phyloP scores from a whole-genome alignment of 352 stramenopile genomes.

The Thalassiosira exigua region DNA sequence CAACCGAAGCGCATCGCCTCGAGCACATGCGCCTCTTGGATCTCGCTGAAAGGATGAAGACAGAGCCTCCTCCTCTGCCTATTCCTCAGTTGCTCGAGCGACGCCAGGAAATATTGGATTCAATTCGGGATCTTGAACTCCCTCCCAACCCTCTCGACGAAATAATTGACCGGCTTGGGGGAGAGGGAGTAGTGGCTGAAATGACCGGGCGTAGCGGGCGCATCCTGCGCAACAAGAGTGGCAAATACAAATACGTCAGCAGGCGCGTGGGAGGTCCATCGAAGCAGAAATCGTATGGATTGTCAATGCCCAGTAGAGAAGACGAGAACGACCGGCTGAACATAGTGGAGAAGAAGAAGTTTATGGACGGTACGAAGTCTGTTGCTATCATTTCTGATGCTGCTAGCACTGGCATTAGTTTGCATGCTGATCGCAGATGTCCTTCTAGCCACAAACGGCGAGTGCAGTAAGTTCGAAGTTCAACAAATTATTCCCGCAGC shows the following conservation, averaged over 20 bases:
- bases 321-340: conserved; percentile 78
- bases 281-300: conserved; percentile 45
- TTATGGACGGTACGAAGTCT: conserved; percentile 85
- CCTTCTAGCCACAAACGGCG: conserved; percentile 64
- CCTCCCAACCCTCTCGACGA: conserved; percentile 81
- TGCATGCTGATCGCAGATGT: conserved; percentile 78
- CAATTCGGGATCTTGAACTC: conserved; percentile 54
- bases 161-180: conserved; percentile 84
- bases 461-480: too few relatives aligned
- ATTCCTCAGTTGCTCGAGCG: conserved; percentile 51
- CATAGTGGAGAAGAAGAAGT: conserved; percentile 78
- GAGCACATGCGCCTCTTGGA: conserved; percentile 38
- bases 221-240: conserved; percentile 45
- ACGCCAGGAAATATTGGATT: conserved; percentile 57
- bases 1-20: conserved; percentile 33
- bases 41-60: conserved; percentile 39
- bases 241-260: conserved; percentile 57
- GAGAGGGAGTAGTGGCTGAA: conserved; percentile 80
- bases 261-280: conserved; percentile 46
- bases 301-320: conserved; percentile 40
- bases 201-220: conserved; percentile 80
- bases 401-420: conserved; percentile 85
- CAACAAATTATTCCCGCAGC: too few relatives aligned
- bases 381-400: conserved; percentile 89
- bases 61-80: conserved; percentile 40